Evolutionary conservation across 352 stramenopile genomes (phyloP), one percentile per base, ranked within the genome.

Genomic region (Globisporangium viniferum): DNA sequence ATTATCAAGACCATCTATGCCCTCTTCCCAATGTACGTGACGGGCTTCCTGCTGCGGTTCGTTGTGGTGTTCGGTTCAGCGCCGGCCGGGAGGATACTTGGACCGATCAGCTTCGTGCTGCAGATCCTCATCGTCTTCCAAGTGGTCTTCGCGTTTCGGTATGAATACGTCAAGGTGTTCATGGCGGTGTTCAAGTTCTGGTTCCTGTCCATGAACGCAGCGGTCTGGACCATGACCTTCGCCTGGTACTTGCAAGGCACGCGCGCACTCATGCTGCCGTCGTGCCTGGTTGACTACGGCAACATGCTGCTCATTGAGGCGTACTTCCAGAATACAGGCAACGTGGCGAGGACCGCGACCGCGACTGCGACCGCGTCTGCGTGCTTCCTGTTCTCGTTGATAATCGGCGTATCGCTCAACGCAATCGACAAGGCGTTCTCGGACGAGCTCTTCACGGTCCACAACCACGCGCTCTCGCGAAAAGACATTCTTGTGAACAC

Each of bases 281-380:
- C 46, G 20, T 41, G 27, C n/a, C 58, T 55, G n/a, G 8, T 62
- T 14, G 68, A 71, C 64, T 73, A 71, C 18, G 41, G 70, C n/a
- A 55, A 71, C 41, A 57, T 67, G 20, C 31, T 64, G 27, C 64
- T 73, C 56, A 70, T 73, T 20, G 63, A 71, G 48, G 33, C 57
- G 18, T 70, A 69, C 31, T 70, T 73, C 10, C 36, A 67, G n/a
- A 59, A 69, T 48, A n/a, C 59, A 7, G 12, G 33, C 10, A 57
- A 57, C 31, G 59, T 73, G 31, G n/a, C 24, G 18, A 4, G 56
- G 15, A 51, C 46, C 27, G 59, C 63, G 5, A 8, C 18, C 4
- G 27, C 57, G 5, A 8, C 18, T 2, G 27, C 57, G 24, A 24
- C 0, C 24, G 24, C 24, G 35, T 61, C 49, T 0, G 29, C 49